These are phyloP conservation scores for Lupinus albus DNA, from an alignment of 306 rosid species.

Conservation along the genomic window DNA sequence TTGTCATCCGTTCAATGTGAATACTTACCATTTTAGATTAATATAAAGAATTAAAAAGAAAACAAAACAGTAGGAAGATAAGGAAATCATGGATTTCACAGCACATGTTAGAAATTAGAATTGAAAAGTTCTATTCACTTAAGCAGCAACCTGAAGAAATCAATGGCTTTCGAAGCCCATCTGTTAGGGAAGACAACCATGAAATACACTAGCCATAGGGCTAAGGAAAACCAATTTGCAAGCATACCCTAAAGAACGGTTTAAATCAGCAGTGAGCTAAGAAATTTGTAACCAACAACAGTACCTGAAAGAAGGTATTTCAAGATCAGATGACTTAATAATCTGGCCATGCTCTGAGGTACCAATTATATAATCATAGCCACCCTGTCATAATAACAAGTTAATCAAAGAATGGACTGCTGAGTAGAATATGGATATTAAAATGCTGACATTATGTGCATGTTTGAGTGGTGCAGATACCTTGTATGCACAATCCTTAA, in stretches of 20 bases:
- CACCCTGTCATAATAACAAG: slow-evolving; percentile 64
- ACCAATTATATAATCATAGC: slow-evolving; percentile 85
- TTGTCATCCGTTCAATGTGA: slow-evolving; percentile 2
- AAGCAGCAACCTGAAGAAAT: background rate
- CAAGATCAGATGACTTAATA: slow-evolving; percentile 71
- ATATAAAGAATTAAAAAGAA: slow-evolving; percentile 20
- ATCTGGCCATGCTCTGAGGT: slow-evolving; percentile 93
- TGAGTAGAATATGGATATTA: slow-evolving; percentile 17
- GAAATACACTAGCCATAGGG: no score
- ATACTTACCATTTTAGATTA: slow-evolving; percentile 6
- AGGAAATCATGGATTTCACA: background rate
- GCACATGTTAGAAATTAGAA: slow-evolving; percentile 30
- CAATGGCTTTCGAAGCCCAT: no score
- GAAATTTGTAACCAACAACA: slow-evolving; percentile 14
- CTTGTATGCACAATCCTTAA: slow-evolving; percentile 66
- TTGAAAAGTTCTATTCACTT: slow-evolving; percentile 18
- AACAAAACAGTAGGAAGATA: background rate
- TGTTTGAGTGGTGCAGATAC: slow-evolving; percentile 46
- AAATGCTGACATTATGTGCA: background rate
- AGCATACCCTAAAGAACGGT: slow-evolving; percentile 20
- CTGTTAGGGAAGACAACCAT: no score
- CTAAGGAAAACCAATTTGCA: no score
- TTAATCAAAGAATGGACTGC: slow-evolving; percentile 20
- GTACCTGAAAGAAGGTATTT: slow-evolving; percentile 79
- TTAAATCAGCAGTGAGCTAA: slow-evolving; percentile 10